phyloP scores from a whole-genome alignment of 2,329 filamentous ascomycete genomes.

The Aspergillus vadensis region DNA sequence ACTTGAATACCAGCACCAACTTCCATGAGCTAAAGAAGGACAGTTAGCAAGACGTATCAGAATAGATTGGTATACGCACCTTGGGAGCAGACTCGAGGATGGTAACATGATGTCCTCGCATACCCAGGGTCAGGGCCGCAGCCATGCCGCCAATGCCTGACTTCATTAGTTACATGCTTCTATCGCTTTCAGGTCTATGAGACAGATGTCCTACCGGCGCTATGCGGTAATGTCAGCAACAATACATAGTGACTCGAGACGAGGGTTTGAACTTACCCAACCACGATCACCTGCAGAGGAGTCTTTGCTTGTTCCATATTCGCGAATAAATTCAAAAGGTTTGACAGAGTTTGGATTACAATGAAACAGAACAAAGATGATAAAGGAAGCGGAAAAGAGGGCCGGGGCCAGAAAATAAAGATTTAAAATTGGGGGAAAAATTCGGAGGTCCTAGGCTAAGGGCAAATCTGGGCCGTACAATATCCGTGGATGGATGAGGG shows the following conservation, averaged over 20 bases:
- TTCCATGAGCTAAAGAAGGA: conserved; percentile 32
- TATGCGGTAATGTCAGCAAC: conserved; percentile 16
- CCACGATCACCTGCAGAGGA: conserved; percentile 35
- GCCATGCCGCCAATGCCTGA: conserved; percentile 42
- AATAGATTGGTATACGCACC: conserved; percentile 21
- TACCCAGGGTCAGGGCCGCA: conserved; percentile 36
- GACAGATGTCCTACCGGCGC: conserved; percentile 30
- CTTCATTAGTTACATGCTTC: conserved; percentile 7
- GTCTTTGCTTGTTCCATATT: conserved; percentile 26
- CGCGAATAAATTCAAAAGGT: conserved; percentile 20
- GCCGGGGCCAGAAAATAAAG: background rate
- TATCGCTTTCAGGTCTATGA: background rate
- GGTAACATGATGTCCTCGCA: conserved; percentile 36
- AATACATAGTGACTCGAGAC: background rate
- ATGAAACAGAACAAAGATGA: background rate
- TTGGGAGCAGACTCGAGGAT: conserved; percentile 39
- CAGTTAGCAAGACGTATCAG: conserved; percentile 6
- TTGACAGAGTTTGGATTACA: background rate
- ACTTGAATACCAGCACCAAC: conserved; percentile 83
- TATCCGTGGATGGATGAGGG: background rate
- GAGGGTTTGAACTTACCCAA: conserved; percentile 31
- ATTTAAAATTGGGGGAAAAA: background rate
- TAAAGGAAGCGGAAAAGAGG: background rate
- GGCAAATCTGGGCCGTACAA: background rate
- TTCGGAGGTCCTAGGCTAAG: background rate